Evolutionary conservation across 495 filamentous ascomycete species (phyloP).

Genomic region (Usnea hakonensis): DNA sequence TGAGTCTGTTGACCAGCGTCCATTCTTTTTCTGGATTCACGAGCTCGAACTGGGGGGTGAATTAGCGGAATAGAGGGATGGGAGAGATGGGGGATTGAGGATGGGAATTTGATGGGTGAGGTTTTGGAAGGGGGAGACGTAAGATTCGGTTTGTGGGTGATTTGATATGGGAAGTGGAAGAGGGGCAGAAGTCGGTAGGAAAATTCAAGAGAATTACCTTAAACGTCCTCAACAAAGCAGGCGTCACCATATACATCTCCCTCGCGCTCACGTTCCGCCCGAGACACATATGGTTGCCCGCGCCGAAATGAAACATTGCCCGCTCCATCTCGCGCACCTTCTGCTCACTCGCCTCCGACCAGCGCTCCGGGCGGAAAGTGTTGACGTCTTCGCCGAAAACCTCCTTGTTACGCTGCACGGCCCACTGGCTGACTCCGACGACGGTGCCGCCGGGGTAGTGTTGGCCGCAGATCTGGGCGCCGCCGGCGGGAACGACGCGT

Average conservation of each 20-base stretch:
- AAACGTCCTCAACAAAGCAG: slow-evolving; percentile 45
- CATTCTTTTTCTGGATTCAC: slow-evolving; percentile 3
- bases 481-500: slow-evolving; percentile 34
- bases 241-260: slow-evolving; percentile 48
- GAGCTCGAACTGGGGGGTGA: not conserved
- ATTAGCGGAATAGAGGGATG: too few relatives aligned
- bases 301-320: slow-evolving; percentile 53
- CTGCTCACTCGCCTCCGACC: slow-evolving; percentile 42
- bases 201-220: slow-evolving; percentile 30
- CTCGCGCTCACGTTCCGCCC: slow-evolving; percentile 50
- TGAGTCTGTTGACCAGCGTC: not conserved
- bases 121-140: too few relatives aligned
- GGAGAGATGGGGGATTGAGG: too few relatives aligned
- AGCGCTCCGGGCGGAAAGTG: slow-evolving; percentile 50
- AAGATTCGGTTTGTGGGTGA: too few relatives aligned
- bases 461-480: slow-evolving; percentile 30
- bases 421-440: slow-evolving; percentile 55
- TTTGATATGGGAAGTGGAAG: too few relatives aligned
- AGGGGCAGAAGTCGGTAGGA: not conserved
- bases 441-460: slow-evolving; percentile 52
- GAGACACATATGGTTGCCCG: slow-evolving; percentile 52
- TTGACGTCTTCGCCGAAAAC: slow-evolving; percentile 55
- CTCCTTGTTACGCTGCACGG: slow-evolving; percentile 48
- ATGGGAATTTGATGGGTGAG: too few relatives aligned
- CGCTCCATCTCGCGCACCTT: slow-evolving; percentile 49